phyloP scores from a whole-genome alignment of 352 stramenopile species.

The Globisporangium cystogenes region DNA sequence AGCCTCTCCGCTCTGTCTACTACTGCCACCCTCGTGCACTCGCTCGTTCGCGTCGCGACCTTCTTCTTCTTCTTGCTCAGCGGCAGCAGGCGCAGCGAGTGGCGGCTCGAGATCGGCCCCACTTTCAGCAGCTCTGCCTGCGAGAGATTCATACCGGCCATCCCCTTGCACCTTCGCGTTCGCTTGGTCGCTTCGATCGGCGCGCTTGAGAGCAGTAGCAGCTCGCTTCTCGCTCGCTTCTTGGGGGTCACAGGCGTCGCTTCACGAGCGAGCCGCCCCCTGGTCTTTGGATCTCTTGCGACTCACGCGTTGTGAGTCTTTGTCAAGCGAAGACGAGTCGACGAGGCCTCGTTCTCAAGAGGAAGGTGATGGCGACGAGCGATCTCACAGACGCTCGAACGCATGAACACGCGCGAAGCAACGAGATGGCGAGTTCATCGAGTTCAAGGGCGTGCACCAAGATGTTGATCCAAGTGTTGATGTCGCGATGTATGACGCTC shows the following conservation, averaged over 20 bases:
- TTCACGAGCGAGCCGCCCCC: too few species aligned
- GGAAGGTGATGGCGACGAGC: too few species aligned
- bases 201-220: neutral
- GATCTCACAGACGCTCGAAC: too few species aligned
- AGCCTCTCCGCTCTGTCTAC: neutral
- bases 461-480: too few species aligned
- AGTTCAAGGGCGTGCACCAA: too few species aligned
- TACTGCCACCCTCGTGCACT: neutral
- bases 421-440: too few species aligned
- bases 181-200: neutral
- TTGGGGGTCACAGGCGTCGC: neutral
- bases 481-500: too few species aligned
- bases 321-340: too few species aligned
- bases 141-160: conserved; percentile 50
- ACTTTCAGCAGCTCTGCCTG: conserved; percentile 80
- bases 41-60: conserved; percentile 15
- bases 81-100: conserved; percentile 73
- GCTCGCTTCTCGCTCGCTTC: neutral
- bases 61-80: conserved; percentile 88
- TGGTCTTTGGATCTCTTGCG: too few species aligned
- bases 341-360: too few species aligned
- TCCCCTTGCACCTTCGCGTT: conserved; percentile 3
- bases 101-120: conserved; percentile 61
- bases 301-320: too few species aligned
- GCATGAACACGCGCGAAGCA: too few species aligned